phyloP scores from a whole-genome alignment of 2,329 filamentous ascomycete species.

The Monilinia laxa region DNA sequence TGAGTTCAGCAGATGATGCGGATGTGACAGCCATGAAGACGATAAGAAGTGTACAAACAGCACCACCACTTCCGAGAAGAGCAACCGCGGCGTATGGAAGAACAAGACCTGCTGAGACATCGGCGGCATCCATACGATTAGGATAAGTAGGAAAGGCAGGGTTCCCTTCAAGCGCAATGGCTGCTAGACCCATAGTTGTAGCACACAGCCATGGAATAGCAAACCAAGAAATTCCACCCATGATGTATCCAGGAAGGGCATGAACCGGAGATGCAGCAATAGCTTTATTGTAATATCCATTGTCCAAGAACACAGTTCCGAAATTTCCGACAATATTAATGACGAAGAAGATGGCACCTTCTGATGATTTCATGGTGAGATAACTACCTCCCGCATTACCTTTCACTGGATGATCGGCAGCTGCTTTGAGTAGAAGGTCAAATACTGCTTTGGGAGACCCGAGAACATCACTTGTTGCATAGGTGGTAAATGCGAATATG shows the following conservation, averaged over 20 bases:
- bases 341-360: constrained; percentile 86
- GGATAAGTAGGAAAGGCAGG: constrained; percentile 71
- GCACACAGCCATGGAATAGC: constrained; percentile 89
- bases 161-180: constrained; percentile 74
- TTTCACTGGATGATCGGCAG: constrained; percentile 67
- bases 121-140: constrained; percentile 66
- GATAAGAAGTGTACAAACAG: constrained; percentile 73
- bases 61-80: constrained; percentile 77
- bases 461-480: constrained; percentile 68
- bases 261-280: constrained; percentile 84
- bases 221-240: constrained; percentile 83
- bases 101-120: constrained; percentile 80
- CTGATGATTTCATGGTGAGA: constrained; percentile 77
- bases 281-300: constrained; percentile 90
- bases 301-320: constrained; percentile 75
- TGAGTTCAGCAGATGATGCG: constrained; percentile 78
- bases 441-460: constrained; percentile 78
- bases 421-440: constrained; percentile 70
- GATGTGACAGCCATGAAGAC: constrained; percentile 85
- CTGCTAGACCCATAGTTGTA: constrained; percentile 83
- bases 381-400: constrained; percentile 83
- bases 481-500: constrained; percentile 78
- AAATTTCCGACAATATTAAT: constrained; percentile 89
- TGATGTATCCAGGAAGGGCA: constrained; percentile 82
- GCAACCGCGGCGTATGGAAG: constrained; percentile 83